Evolutionary conservation across 257 asterid genomes (phyloP), one percentile per base, ranked within the genome.

Genomic region (Eucommia ulmoides): DNA sequence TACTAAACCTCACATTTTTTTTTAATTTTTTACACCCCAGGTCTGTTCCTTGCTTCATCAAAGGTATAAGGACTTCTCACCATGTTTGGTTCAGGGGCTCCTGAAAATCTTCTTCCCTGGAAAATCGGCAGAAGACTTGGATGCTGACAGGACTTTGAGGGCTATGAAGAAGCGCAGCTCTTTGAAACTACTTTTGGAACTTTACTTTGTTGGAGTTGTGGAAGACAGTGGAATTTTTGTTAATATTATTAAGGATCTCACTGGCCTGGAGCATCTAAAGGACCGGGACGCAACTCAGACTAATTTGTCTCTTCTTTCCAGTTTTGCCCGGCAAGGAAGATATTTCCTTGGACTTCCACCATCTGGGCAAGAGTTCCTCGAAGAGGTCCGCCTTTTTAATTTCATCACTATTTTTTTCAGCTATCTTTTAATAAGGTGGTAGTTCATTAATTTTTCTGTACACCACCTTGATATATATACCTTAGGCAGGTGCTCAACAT

Each of bases 101-200:
- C 35, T 77, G 64, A 91, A 83, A 73, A 69, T 81, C 55, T 91
- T 91, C 58, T 45, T 70, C 23, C 93, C 84, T 24, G 97, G 93
- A 59, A 91, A 91, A 65, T 70, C 78, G 52, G 64, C 69, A 12
- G 99, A 91, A 61, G 95, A 91, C 62, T 60, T 67, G 59, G 99
- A 91, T 16, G 68, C 63, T 24, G 99, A 91, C 73, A 86, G 70
- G 71, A 91, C 75, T 65, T 67, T 80, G 52, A 81, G 81, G 70
- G 96, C 97, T 66, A 77, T 91, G 93, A 91, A 86, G 81, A 91
- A 86, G 68, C 89, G 99, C 65, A 91, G 95, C 75, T 83, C 93
- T 22, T 75, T 86, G 68, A 91, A 91, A 70, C 95, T 91, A 66
- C 89, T 91, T 24, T 52, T 91, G 89, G 99, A 91, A 62, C 95